Conservation (phyloP, 805 yeast genomes). For the Metschnikowia amazonensis region DNA sequence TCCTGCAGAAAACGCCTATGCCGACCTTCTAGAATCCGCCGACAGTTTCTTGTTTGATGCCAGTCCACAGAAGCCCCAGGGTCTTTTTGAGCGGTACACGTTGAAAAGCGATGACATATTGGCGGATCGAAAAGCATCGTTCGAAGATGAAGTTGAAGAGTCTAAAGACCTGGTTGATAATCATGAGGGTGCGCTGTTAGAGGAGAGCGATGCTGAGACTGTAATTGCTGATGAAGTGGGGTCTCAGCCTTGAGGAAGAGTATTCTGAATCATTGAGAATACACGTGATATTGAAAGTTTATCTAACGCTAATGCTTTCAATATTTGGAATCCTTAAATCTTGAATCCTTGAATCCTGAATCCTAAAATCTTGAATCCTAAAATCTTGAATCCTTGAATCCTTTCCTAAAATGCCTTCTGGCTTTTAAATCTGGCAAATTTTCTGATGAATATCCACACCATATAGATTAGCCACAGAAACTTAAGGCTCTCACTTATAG, state of each 20-base stretch:
- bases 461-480: too few species aligned
- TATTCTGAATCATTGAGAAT: too few species aligned
- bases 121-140: conserved; percentile 5
- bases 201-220: conserved; percentile 18
- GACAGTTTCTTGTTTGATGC: conserved; percentile 5
- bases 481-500: too few species aligned
- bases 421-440: too few species aligned
- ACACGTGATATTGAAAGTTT: too few species aligned
- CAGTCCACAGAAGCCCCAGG: conserved; percentile 4
- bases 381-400: too few species aligned
- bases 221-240: conserved; percentile 16
- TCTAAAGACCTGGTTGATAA: neutral
- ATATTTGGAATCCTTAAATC: too few species aligned
- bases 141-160: conserved; percentile 1
- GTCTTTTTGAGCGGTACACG: conserved; percentile 15
- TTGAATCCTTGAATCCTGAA: too few species aligned
- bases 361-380: too few species aligned
- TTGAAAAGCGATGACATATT: conserved; percentile 15
- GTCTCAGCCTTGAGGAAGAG: neutral
- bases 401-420: too few species aligned
- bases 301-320: too few species aligned
- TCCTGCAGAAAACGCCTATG: conserved; percentile 7
- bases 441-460: too few species aligned
- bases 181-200: neutral
- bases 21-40: conserved; percentile 12